Percentiles rank a stretch among this genome's conserved stretches.
Conservation (phyloP, 768 basidiomycete species). For the Xerocomus potaroensis region DNA sequence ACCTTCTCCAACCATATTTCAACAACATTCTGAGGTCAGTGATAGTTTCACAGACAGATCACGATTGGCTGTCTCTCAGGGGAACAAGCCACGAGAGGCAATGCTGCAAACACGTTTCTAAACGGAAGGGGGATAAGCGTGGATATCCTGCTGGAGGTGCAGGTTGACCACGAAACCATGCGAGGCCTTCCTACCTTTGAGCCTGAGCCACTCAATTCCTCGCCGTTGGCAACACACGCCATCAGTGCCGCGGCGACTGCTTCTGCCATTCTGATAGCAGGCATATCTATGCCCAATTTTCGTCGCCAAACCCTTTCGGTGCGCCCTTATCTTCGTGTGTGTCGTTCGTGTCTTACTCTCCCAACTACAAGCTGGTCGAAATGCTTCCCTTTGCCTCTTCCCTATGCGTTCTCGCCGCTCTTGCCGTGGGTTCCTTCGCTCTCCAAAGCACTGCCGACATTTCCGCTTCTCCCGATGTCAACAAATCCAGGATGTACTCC, state of each 20-base stretch:
- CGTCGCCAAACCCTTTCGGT: conserved; percentile 30
- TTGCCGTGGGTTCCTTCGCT: conserved; percentile 30
- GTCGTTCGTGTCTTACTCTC: conserved; percentile 7
- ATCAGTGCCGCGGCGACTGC: conserved; percentile 30
- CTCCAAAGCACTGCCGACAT: conserved; percentile 18
- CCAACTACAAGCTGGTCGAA: conserved; percentile 32
- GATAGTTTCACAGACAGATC: background rate
- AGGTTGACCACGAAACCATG: conserved; percentile 27
- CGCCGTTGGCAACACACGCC: conserved; percentile 27
- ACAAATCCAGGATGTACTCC: conserved; percentile 30
- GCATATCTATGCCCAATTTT: conserved; percentile 24
- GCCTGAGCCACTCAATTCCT: conserved; percentile 23
- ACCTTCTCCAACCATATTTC: too few relatives aligned
- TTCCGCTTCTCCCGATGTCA: conserved; percentile 19
- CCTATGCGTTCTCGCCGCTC: conserved; percentile 32
- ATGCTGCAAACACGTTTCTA: conserved; percentile 31
- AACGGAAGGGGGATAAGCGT: conserved; percentile 22
- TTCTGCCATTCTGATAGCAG: conserved; percentile 29
- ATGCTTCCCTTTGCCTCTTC: conserved; percentile 35
- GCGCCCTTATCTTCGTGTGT: conserved; percentile 16
- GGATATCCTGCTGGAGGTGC: conserved; percentile 20
- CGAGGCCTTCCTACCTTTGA: conserved; percentile 30
- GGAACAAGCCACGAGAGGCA: conserved; percentile 18
- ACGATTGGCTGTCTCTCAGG: conserved; percentile 3
- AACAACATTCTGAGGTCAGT: background rate